Evolutionary conservation across 176 grass and related monocot genomes (phyloP).

Genomic region (Carex pumila): DNA sequence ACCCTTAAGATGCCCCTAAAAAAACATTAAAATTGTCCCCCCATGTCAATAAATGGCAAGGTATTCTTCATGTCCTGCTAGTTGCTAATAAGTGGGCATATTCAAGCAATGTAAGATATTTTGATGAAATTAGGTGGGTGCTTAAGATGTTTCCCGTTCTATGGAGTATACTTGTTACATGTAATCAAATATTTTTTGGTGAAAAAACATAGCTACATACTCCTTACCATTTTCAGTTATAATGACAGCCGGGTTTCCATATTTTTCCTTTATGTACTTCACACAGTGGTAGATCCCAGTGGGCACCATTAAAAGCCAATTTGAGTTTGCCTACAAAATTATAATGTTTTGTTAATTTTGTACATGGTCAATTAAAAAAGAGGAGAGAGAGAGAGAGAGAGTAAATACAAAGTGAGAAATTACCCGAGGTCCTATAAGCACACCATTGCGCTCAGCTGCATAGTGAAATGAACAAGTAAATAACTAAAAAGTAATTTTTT

Average conservation of each 20-base stretch:
- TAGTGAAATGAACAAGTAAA: slow-evolving; percentile 11
- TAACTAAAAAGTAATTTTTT: neutral
- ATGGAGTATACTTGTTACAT: neutral
- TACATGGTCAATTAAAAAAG: slow-evolving; percentile 6
- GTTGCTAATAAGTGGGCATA: neutral
- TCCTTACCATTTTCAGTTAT: slow-evolving; percentile 32
- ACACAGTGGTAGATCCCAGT: slow-evolving; percentile 17
- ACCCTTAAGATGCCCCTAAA: neutral
- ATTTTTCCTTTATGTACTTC: slow-evolving; percentile 27
- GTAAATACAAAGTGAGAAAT: neutral
- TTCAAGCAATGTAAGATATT: neutral
- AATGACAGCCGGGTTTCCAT: slow-evolving; percentile 11
- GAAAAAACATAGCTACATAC: neutral
- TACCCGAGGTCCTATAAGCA: slow-evolving; percentile 21
- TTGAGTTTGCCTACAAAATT: slow-evolving; percentile 14
- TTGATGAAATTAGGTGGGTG: neutral
- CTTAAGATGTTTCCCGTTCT: neutral
- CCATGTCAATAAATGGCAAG: neutral
- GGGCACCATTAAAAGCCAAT: slow-evolving; percentile 23
- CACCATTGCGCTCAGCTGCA: slow-evolving; percentile 16
- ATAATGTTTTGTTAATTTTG: neutral
- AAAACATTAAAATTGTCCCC: neutral
- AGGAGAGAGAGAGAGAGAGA: neutral
- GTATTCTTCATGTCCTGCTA: neutral
- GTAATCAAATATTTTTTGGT: neutral